Percentiles rank a stretch among this genome's conserved stretches.
Evolutionary conservation across 2,329 filamentous ascomycete species (phyloP).

Genomic region (Cucurbitaria berberidis): DNA sequence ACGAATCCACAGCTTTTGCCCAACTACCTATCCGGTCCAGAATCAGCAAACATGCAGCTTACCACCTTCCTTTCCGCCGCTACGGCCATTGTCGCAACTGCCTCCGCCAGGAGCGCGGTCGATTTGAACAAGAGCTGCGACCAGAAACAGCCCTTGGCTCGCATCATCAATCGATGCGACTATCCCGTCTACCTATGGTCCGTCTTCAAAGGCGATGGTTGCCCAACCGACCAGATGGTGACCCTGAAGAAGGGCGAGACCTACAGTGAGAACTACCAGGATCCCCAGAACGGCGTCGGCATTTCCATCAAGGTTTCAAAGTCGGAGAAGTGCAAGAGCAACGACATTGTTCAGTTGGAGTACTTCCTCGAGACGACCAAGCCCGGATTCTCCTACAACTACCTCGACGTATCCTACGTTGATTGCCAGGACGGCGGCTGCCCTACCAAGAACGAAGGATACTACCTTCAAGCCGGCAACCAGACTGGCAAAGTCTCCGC

Average conservation of each 20-base stretch:
- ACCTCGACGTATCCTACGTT: slow-evolving; percentile 49
- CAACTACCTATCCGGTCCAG: slow-evolving; percentile 17
- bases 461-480: slow-evolving; percentile 39
- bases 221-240: slow-evolving; percentile 27
- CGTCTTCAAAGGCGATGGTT: slow-evolving; percentile 38
- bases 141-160: slow-evolving; percentile 24
- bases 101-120: slow-evolving; percentile 29
- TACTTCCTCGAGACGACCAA: slow-evolving; percentile 38
- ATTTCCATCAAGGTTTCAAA: slow-evolving; percentile 52
- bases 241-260: slow-evolving; percentile 35
- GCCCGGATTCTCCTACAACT: slow-evolving; percentile 30
- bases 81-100: slow-evolving; percentile 40
- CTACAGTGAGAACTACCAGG: slow-evolving; percentile 43
- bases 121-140: slow-evolving; percentile 25
- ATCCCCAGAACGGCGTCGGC: slow-evolving; percentile 27
- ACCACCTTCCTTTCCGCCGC: slow-evolving; percentile 36
- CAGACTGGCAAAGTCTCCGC: slow-evolving; percentile 23
- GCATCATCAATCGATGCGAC: slow-evolving; percentile 48
- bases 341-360: slow-evolving; percentile 47
- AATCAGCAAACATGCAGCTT: slow-evolving; percentile 42
- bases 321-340: slow-evolving; percentile 32
- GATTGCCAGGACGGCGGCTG: slow-evolving; percentile 41
- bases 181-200: slow-evolving; percentile 50
- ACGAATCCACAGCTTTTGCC: slow-evolving; percentile 27
- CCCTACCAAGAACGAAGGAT: slow-evolving; percentile 43